A percentile compares a stretch with the other conserved stretches of the same genome.
Conservation (phyloP, 352 stramenopile genomes). For the Albugo candida region DNA sequence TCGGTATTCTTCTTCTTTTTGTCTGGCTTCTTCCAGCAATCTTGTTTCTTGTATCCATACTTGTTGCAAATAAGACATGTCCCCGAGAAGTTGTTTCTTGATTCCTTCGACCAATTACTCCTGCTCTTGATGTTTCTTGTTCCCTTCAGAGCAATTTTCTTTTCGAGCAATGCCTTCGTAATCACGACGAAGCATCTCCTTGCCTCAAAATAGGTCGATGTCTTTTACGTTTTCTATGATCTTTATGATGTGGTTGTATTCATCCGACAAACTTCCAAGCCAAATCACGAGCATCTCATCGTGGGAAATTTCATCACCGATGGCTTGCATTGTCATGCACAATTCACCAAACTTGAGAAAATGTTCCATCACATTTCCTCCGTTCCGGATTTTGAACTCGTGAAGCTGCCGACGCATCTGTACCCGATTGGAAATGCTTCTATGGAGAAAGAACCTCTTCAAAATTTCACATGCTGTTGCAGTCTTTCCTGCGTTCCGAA, state of each 20-base stretch:
- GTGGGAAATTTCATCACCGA: conserved; percentile 1
- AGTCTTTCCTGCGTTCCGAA: not conserved
- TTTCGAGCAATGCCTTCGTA: not conserved
- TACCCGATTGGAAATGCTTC: conserved; percentile 8
- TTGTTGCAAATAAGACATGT: not conserved
- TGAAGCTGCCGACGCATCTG: conserved; percentile 9
- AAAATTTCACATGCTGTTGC: conserved; percentile 7
- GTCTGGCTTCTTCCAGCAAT: not conserved
- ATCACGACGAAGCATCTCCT: conserved; percentile 10
- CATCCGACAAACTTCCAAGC: conserved; percentile 5
- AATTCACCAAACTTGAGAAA: conserved; percentile 10
- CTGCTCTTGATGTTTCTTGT: too few species aligned
- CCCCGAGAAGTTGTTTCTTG: not conserved
- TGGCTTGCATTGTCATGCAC: conserved; percentile 5
- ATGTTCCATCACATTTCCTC: conserved; percentile 8
- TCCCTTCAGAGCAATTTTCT: too few species aligned
- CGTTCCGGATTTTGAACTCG: conserved; percentile 3
- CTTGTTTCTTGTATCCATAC: not conserved
- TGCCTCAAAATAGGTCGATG: conserved; percentile 2
- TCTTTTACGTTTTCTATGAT: not conserved
- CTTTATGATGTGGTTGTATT: conserved; percentile 9
- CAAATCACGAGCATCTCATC: conserved; percentile 3
- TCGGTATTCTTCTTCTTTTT: too few species aligned
- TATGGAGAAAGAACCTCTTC: conserved; percentile 7
- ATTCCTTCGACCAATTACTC: too few species aligned